Percentiles rank a stretch among this genome's conserved stretches.
Conservation (phyloP, 2,329 filamentous ascomycete species). For the Ophiostoma triangulosporum region DNA sequence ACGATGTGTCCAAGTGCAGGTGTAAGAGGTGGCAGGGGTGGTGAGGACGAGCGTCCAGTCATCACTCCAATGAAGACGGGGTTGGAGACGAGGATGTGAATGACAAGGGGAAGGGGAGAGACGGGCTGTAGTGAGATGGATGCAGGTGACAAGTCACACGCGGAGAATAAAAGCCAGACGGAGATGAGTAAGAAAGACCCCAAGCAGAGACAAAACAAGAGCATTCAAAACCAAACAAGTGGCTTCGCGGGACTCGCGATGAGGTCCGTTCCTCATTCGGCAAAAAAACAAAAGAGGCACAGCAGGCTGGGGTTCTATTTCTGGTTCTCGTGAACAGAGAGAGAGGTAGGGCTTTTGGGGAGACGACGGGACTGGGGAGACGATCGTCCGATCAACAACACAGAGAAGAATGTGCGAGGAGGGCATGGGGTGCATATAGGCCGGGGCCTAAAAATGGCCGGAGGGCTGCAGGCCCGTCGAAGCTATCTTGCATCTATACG, state of each 20-base stretch:
- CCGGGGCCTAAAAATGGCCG: too few relatives aligned
- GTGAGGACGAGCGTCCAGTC: not conserved
- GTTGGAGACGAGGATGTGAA: not conserved
- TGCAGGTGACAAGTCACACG: not conserved
- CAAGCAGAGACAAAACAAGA: not conserved
- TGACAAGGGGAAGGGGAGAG: not conserved
- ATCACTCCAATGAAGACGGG: not conserved
- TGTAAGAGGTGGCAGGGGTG: not conserved
- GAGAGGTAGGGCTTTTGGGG: not conserved
- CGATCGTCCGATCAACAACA: not conserved
- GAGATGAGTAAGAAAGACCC: not conserved
- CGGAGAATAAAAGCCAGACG: not conserved
- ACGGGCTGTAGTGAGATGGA: not conserved
- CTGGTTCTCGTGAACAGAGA: not conserved
- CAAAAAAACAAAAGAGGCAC: not conserved
- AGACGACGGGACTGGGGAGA: not conserved
- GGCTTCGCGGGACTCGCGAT: not conserved
- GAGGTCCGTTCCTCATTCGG: constrained; percentile 1
- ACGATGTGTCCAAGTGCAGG: not conserved
- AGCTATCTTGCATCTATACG: not conserved
- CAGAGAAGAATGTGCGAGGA: too few relatives aligned
- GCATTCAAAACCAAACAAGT: not conserved
- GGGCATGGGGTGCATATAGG: too few relatives aligned
- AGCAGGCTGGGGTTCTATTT: not conserved
- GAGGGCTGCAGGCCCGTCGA: not conserved